Conservation (phyloP, 2,329 filamentous ascomycete genomes). For the Tolypocladium tundrense region DNA sequence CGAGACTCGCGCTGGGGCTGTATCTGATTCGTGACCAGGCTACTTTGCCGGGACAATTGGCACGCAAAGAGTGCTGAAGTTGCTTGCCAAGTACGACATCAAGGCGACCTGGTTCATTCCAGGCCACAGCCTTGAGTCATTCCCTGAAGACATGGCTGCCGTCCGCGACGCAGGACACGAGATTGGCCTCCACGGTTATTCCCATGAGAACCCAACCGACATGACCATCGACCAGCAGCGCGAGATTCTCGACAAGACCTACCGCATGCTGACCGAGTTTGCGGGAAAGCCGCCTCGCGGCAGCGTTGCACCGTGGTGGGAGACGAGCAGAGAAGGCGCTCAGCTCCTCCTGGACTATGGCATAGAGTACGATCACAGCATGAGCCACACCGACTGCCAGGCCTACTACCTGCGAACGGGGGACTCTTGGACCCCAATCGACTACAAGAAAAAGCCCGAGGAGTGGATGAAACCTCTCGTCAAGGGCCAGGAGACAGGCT, state of each 20-base stretch:
- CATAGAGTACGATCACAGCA: conserved; percentile 60
- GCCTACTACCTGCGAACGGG: conserved; percentile 54
- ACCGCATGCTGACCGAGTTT: conserved; percentile 59
- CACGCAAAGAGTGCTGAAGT: conserved; percentile 53
- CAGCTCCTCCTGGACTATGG: conserved; percentile 56
- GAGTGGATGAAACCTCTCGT: conserved; percentile 58
- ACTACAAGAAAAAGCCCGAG: conserved; percentile 52
- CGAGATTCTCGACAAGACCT: conserved; percentile 66
- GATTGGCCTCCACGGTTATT: conserved; percentile 57
- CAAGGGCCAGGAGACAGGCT: conserved; percentile 45
- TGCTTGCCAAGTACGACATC: conserved; percentile 64
- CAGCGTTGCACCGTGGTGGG: conserved; percentile 65
- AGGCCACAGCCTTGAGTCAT: conserved; percentile 36
- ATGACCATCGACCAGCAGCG: conserved; percentile 68
- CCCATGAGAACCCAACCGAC: conserved; percentile 60
- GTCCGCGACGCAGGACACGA: conserved; percentile 36
- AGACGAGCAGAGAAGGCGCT: conserved; percentile 56
- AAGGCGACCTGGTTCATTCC: conserved; percentile 49
- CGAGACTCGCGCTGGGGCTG: neutral
- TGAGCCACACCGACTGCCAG: conserved; percentile 54
- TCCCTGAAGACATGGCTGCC: conserved; percentile 32
- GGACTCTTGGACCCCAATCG: conserved; percentile 56
- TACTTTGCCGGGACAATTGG: conserved; percentile 61
- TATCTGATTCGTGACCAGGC: conserved; percentile 22
- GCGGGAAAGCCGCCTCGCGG: conserved; percentile 59